Evolutionary conservation across 345 rosid genomes (phyloP).

Genomic region (Draba incana): DNA sequence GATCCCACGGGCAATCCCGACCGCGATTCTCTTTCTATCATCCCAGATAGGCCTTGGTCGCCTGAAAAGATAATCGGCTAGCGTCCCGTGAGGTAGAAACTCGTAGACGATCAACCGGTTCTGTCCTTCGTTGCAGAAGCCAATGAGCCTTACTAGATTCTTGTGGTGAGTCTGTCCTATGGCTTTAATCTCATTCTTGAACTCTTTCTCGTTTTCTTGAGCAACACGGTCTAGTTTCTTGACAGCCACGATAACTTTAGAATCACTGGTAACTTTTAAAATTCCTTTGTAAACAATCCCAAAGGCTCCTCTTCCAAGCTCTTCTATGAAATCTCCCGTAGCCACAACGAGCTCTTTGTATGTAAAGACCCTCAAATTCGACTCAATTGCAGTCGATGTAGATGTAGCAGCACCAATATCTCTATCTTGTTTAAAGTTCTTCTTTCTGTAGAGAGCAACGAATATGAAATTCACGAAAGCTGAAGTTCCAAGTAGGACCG

Average conservation of each 20-base stretch:
- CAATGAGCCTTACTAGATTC: constrained; percentile 53
- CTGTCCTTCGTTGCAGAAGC: constrained; percentile 45
- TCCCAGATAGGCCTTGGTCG: constrained; percentile 49
- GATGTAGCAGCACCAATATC: neutral
- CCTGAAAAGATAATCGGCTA: constrained; percentile 44
- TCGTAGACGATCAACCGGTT: constrained; percentile 52
- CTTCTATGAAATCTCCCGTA: constrained; percentile 45
- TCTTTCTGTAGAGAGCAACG: constrained; percentile 2
- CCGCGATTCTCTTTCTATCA: constrained; percentile 41
- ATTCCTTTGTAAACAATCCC: constrained; percentile 53
- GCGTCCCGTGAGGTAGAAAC: constrained; percentile 46
- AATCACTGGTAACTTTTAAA: constrained; percentile 27
- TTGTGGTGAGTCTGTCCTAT: constrained; percentile 54
- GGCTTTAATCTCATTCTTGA: constrained; percentile 49
- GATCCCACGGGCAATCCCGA: constrained; percentile 47
- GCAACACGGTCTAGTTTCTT: constrained; percentile 45
- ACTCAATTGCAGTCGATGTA: constrained; percentile 25
- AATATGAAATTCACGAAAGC: constrained; percentile 15
- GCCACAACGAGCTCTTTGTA: constrained; percentile 44
- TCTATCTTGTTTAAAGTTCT: neutral
- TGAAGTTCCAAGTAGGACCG: constrained; percentile 32
- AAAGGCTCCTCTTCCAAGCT: constrained; percentile 52
- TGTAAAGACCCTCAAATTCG: constrained; percentile 47
- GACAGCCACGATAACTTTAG: constrained; percentile 47
- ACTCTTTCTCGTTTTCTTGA: constrained; percentile 48